Conservation (phyloP, 2,329 filamentous ascomycete species). For the Neonectria sp. region DNA sequence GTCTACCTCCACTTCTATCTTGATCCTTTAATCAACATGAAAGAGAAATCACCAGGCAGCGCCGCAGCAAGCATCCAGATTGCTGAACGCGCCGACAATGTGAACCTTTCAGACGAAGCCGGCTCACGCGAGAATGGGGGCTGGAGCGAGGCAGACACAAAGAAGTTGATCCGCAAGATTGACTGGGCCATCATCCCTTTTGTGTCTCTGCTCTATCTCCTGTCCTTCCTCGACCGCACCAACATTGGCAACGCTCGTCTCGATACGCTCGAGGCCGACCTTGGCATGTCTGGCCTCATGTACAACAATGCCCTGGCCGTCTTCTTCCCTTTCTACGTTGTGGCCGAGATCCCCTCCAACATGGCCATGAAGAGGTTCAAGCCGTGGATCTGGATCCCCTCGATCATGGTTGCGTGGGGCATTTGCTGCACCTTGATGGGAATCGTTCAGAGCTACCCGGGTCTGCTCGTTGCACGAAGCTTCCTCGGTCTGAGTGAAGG, state of each 20-base stretch:
- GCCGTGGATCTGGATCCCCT: constrained; percentile 64
- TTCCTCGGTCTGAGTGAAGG: constrained; percentile 64
- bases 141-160: no score
- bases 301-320: constrained; percentile 38
- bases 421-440: constrained; percentile 62
- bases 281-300: not conserved
- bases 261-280: not conserved
- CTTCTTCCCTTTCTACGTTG: constrained; percentile 66
- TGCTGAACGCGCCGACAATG: no score
- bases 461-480: constrained; percentile 61
- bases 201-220: not conserved
- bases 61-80: no score
- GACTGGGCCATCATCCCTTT: not conserved
- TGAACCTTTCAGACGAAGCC: no score
- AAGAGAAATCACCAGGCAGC: no score
- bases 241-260: not conserved
- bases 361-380: constrained; percentile 66
- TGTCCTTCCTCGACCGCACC: not conserved
- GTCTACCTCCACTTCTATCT: no score
- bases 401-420: constrained; percentile 67
- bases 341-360: constrained; percentile 67
- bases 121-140: no score
- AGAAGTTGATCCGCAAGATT: not conserved
- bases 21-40: no score
- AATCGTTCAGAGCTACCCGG: constrained; percentile 61